Conservation (phyloP, 164 flowering plant species). For the Umbellularia californica region DNA sequence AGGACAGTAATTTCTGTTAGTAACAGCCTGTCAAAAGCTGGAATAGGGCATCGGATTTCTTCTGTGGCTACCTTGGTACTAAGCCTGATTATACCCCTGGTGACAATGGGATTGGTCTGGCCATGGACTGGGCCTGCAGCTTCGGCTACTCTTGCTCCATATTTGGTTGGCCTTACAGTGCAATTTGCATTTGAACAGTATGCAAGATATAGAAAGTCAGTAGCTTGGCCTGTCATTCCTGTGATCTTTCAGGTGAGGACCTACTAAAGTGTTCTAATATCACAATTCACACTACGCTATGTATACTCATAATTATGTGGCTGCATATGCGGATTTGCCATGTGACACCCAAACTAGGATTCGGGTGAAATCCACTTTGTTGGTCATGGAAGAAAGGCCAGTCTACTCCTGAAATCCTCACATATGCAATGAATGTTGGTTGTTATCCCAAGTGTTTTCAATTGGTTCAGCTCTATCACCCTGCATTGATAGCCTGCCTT, state of each 20-base stretch:
- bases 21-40: constrained; percentile 22
- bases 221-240: constrained; percentile 83
- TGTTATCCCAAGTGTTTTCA: neutral
- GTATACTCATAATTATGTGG: neutral
- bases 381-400: too few relatives aligned
- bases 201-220: constrained; percentile 63
- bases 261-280: too few relatives aligned
- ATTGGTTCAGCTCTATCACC: neutral
- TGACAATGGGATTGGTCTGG: constrained; percentile 99
- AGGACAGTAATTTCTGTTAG: constrained; percentile 21
- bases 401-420: too few relatives aligned
- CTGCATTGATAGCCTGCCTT: too few relatives aligned
- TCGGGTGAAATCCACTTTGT: neutral
- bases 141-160: constrained; percentile 97
- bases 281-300: neutral
- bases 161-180: constrained; percentile 87
- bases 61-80: constrained; percentile 73
- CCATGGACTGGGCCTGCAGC: constrained; percentile 99
- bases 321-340: neutral
- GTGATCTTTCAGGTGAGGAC: constrained; percentile 71
- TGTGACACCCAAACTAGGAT: neutral
- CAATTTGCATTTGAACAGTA: constrained; percentile 94
- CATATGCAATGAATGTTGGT: too few relatives aligned
- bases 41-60: constrained; percentile 55
- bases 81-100: constrained; percentile 80